Evolutionary conservation across 805 yeast species (phyloP).

Genomic region (Ogataea polymorpha): DNA sequence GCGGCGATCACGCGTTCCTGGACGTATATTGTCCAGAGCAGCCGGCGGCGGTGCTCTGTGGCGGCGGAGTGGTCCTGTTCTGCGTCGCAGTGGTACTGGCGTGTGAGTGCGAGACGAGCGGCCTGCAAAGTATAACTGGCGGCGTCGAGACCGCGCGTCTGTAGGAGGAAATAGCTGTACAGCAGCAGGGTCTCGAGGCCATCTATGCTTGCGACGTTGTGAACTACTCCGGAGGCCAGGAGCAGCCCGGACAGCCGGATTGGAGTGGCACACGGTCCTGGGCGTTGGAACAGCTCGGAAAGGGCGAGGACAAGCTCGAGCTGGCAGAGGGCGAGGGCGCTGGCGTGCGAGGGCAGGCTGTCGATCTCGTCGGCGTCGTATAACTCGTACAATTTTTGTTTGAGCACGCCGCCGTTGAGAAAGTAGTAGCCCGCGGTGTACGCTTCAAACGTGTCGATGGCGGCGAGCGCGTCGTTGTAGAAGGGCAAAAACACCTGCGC

Average conservation of each 20-base stretch:
- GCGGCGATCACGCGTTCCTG: slow-evolving; percentile 60
- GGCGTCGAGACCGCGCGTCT: slow-evolving; percentile 68
- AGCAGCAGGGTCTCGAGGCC: slow-evolving; percentile 65
- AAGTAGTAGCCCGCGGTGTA: slow-evolving; percentile 75
- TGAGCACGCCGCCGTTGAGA: slow-evolving; percentile 69
- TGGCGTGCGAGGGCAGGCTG: slow-evolving; percentile 36
- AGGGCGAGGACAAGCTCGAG: slow-evolving; percentile 61
- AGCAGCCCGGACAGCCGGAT: too few relatives aligned
- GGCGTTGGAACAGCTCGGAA: slow-evolving; percentile 65
- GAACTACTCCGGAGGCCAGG: slow-evolving; percentile 36
- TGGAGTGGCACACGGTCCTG: slow-evolving; percentile 51
- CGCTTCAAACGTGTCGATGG: slow-evolving; percentile 65
- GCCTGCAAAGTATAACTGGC: slow-evolving; percentile 70
- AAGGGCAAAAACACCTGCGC: slow-evolving; percentile 64
- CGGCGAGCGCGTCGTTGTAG: slow-evolving; percentile 60
- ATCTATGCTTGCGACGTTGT: slow-evolving; percentile 64
- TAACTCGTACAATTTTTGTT: slow-evolving; percentile 52
- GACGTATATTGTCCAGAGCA: slow-evolving; percentile 26
- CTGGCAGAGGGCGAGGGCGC: slow-evolving; percentile 70
- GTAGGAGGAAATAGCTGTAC: slow-evolving; percentile 67
- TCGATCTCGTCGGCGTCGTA: slow-evolving; percentile 37
- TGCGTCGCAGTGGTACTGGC: slow-evolving; percentile 74
- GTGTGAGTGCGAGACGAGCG: slow-evolving; percentile 54
- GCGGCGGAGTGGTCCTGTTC: slow-evolving; percentile 50
- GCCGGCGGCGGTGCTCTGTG: slow-evolving; percentile 39